phyloP scores from a whole-genome alignment of 2,329 filamentous ascomycete genomes.

The Parasarocladium wereldwijsianum region DNA sequence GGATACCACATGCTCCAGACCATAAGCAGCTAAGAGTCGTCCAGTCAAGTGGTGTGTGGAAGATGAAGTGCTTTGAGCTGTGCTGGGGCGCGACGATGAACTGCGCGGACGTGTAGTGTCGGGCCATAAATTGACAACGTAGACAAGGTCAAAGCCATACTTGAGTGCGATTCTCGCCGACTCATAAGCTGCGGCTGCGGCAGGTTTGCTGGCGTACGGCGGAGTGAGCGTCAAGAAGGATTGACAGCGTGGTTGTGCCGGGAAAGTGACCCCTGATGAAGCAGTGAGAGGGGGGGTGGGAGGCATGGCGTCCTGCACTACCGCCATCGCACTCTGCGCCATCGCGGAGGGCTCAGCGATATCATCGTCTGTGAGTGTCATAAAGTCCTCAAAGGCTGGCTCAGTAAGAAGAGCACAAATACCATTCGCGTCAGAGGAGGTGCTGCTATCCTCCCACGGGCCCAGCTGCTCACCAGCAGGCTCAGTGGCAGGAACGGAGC shows the following conservation, averaged over 20 bases:
- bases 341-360: conserved; percentile 33
- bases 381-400: conserved; percentile 37
- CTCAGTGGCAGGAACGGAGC: no score
- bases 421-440: no score
- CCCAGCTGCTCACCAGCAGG: no score
- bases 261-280: not conserved
- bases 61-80: conserved; percentile 6
- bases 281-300: conserved; percentile 3
- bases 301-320: not conserved
- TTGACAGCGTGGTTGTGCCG: not conserved
- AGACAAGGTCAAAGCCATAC: conserved; percentile 43
- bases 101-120: conserved; percentile 9
- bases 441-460: no score
- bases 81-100: conserved; percentile 5
- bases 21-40: conserved; percentile 39
- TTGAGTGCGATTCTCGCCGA: conserved; percentile 39
- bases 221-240: conserved; percentile 28
- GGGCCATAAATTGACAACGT: conserved; percentile 45
- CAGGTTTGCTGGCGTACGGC: conserved; percentile 27
- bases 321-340: not conserved
- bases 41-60: conserved; percentile 23
- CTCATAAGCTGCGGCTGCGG: conserved; percentile 34
- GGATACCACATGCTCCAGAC: conserved; percentile 31
- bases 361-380: conserved; percentile 40
- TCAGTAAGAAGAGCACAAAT: conserved; percentile 35